Base-by-base conservation (phyloP, 2,329 filamentous ascomycete genomes). In the Xylariales sp. region DNA sequence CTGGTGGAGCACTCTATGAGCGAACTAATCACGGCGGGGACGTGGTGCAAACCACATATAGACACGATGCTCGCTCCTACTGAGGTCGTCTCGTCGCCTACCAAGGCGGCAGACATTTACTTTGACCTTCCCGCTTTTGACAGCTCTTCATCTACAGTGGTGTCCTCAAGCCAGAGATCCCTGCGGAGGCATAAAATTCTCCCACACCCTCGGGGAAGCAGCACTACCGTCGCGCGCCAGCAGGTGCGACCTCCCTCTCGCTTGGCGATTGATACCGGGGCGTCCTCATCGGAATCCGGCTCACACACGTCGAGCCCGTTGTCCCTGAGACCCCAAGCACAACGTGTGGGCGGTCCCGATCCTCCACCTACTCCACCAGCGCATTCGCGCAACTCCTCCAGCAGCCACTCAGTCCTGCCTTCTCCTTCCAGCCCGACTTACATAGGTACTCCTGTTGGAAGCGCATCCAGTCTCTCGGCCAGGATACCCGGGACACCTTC, bases 311-410 rank as follows among this genome's bases (percentile, higher is more conserved):
- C 62, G 12, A 67, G 59, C 42, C 57, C 65, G 10, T 60, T 61
- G 40, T 61, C 54, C 15, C 53, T 65, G 36, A 67, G 63, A 45
- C 67, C 65, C 43, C 64, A 70, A 39, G 52, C 62, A 31, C 61
- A 59, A 38, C 62, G 61, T 29, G 62, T 68, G 43, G 61, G 61
- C 34, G 62, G 70, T 2, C 71, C 71, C 14, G 69, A 70, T 46
- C 61, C 74, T 25, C 79, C 79, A 28, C 78, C 78, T n/a, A 83
- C 79, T 18, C 79, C 79, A 32, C 79, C 79, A 13, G 70, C 70
- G 33, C 74, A 79, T 50, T 80, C 76, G 29, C 70, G 74, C 42
- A 72, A 70, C 33, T 76, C 76, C 7, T 80, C 76, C 3, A 67
- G 66, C 34, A 71, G 62, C 48, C 66, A 70, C 30, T 67, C 70